Percentiles rank a stretch among this genome's conserved stretches.
Evolutionary conservation across 495 filamentous ascomycete genomes (phyloP).

Genomic region (Sphaerosporella brunnea): DNA sequence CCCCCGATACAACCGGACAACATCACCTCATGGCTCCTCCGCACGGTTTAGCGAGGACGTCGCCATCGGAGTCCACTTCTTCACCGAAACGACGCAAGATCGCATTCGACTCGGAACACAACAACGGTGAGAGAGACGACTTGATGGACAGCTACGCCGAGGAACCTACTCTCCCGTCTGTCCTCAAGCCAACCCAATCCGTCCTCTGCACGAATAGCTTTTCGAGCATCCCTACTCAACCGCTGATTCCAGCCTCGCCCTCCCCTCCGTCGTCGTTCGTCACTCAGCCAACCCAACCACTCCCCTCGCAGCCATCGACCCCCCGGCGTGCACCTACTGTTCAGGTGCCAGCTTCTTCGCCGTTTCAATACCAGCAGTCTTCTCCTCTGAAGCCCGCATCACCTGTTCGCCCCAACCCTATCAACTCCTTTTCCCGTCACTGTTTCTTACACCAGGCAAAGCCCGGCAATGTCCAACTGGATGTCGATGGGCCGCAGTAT

Average conservation of each 20-base stretch:
- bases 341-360: constrained; percentile 74
- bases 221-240: constrained; percentile 4
- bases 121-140: constrained; percentile 41
- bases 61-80: constrained; percentile 14
- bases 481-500: constrained; percentile 40
- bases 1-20: background rate
- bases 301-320: constrained; percentile 19
- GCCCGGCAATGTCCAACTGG: constrained; percentile 11
- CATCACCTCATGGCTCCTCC: constrained; percentile 11
- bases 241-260: constrained; percentile 20
- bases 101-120: constrained; percentile 31
- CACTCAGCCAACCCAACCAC: constrained; percentile 59
- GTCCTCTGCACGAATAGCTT: too few relatives aligned
- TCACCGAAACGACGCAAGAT: constrained; percentile 23
- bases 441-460: too few relatives aligned
- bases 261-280: constrained; percentile 30
- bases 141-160: constrained; percentile 39
- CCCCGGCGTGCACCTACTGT: constrained; percentile 37
- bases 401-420: too few relatives aligned
- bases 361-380: constrained; percentile 31
- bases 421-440: too few relatives aligned
- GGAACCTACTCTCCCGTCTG: constrained; percentile 43
- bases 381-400: constrained; percentile 3
- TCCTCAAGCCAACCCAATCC: too few relatives aligned
- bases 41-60: constrained; percentile 13